Evolutionary conservation across 2,329 filamentous ascomycete species (phyloP).

Genomic region (Beauveria medogensis): DNA sequence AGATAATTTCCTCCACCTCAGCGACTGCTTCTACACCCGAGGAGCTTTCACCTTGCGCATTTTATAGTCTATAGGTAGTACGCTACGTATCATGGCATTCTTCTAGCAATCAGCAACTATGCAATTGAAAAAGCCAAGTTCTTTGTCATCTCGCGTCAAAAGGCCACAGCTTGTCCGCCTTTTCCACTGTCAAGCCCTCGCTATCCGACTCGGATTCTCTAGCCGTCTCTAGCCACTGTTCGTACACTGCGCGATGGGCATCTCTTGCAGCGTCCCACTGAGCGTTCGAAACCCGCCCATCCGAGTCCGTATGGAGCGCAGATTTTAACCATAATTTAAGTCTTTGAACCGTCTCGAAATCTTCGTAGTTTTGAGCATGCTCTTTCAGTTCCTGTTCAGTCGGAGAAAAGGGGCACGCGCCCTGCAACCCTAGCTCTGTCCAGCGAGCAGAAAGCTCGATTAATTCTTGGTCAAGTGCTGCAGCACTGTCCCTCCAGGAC

Average conservation of each 20-base stretch:
- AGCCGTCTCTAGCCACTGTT: not conserved
- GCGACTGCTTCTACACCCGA: too few relatives aligned
- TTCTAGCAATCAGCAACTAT: too few relatives aligned
- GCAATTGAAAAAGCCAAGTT: too few relatives aligned
- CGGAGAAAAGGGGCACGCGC: not conserved
- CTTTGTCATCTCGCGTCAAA: not conserved
- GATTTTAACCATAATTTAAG: not conserved
- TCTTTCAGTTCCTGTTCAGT: not conserved
- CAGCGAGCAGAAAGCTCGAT: not conserved
- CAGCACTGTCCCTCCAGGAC: not conserved
- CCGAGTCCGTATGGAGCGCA: not conserved
- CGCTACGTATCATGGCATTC: too few relatives aligned
- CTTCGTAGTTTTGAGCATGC: not conserved
- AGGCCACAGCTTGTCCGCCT: slow-evolving; percentile 1
- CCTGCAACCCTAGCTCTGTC: not conserved
- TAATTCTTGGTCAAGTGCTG: not conserved
- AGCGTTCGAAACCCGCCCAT: not conserved
- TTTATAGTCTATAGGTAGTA: too few relatives aligned
- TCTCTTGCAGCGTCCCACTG: not conserved
- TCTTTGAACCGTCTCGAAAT: not conserved
- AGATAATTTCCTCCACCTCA: too few relatives aligned
- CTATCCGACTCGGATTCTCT: not conserved
- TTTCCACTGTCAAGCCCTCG: not conserved
- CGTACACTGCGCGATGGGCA: not conserved
- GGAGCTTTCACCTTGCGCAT: too few relatives aligned